These are phyloP conservation scores for Aspergillus niger DNA, from an alignment of 2,329 filamentous ascomycete species.

Conservation along the genomic window DNA sequence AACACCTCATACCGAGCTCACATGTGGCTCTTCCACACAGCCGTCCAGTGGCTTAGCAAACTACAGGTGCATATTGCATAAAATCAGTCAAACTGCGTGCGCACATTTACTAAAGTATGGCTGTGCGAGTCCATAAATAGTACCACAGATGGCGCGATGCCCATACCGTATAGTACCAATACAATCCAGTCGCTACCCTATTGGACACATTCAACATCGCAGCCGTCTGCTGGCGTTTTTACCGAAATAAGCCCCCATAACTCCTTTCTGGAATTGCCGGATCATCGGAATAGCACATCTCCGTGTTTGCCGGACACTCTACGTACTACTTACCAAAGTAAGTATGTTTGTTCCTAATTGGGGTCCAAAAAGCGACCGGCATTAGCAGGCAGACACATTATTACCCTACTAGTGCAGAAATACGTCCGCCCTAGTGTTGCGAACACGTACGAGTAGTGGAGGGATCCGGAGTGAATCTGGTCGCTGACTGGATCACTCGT, in stretches of 20 bases:
- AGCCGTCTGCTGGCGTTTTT: neutral
- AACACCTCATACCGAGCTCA: slow-evolving; percentile 3
- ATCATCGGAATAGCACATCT: neutral
- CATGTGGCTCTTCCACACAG: slow-evolving; percentile 1
- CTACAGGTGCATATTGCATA: neutral
- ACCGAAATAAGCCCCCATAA: neutral
- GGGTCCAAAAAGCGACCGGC: neutral
- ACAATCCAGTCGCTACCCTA: neutral
- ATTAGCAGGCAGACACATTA: slow-evolving; percentile 15
- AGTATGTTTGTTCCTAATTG: neutral
- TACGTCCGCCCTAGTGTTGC: neutral
- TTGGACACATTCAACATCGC: neutral
- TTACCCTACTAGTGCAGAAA: slow-evolving; percentile 5
- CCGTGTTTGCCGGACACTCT: neutral
- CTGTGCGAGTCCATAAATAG: neutral
- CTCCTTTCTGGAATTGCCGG: neutral
- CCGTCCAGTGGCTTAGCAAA: neutral
- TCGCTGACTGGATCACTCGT: neutral
- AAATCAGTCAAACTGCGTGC: neutral
- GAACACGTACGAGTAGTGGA: slow-evolving; percentile 8
- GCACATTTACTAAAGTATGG: neutral
- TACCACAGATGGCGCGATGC: neutral
- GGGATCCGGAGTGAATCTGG: neutral
- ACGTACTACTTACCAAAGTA: too few relatives aligned
- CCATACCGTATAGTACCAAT: slow-evolving; percentile 1